Conservation (phyloP, 164 flowering plant genomes). For the Macadamia tetraphylla region DNA sequence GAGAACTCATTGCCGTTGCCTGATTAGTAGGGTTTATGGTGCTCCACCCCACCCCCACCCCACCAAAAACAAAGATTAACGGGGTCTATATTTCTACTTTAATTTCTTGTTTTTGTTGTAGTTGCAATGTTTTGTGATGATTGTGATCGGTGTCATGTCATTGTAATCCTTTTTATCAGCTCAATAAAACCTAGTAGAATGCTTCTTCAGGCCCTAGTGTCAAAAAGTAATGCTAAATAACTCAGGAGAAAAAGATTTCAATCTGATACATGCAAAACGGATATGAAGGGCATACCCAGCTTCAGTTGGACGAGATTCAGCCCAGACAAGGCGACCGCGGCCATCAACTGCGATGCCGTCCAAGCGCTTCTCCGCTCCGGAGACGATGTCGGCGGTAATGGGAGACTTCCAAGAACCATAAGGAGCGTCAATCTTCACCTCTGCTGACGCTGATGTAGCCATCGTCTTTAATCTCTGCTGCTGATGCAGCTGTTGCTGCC, state of each 20-base stretch:
- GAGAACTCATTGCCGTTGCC: no score
- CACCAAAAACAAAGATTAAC: no score
- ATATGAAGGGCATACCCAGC: constrained; percentile 45
- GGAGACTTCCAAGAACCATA: constrained; percentile 97
- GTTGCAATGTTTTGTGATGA: no score
- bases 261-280: no score
- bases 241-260: neutral
- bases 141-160: no score
- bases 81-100: no score
- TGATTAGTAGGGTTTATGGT: no score
- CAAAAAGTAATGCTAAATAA: neutral
- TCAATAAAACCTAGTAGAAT: neutral
- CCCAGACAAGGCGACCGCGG: constrained; percentile 65
- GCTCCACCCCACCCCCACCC: no score
- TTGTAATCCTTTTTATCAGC: no score
- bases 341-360: constrained; percentile 66
- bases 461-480: constrained; percentile 7
- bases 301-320: constrained; percentile 80
- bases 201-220: neutral
- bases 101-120: no score
- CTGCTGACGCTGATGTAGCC: constrained; percentile 10
- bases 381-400: constrained; percentile 77
- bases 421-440: constrained; percentile 49
- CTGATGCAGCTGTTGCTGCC: neutral
- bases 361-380: constrained; percentile 68